A percentile compares a stretch with the other conserved stretches of the same genome.
Evolutionary conservation across 1,284 basidiomycete genomes (phyloP).

Genomic region (Ustilago trichophora): DNA sequence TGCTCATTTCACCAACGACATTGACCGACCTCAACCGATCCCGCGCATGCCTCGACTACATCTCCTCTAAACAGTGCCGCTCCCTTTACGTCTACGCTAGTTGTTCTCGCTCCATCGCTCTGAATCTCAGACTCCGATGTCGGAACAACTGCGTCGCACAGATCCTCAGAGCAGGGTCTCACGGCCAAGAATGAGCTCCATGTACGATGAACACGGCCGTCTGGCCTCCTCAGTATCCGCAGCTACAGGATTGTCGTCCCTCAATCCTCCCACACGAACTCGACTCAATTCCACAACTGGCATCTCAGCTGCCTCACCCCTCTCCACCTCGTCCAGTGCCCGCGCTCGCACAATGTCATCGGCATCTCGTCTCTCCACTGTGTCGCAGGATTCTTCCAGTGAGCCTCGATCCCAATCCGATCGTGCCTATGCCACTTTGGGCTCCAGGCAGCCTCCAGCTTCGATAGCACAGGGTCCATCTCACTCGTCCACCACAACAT

Average conservation of each 20-base stretch:
- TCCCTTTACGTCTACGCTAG: slow-evolving; percentile 1
- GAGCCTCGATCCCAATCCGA: slow-evolving; percentile 9
- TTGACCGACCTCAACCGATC: neutral
- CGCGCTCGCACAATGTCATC: slow-evolving; percentile 36
- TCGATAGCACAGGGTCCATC: slow-evolving; percentile 6
- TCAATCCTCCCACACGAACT: slow-evolving; percentile 8
- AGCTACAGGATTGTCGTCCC: slow-evolving; percentile 2
- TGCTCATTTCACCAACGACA: too few relatives aligned
- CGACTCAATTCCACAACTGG: slow-evolving; percentile 31
- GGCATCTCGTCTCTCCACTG: slow-evolving; percentile 10
- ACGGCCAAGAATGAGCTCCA: slow-evolving; percentile 21
- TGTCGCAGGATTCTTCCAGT: slow-evolving; percentile 4
- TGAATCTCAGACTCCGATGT: slow-evolving; percentile 7
- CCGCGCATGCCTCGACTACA: slow-evolving; percentile 11
- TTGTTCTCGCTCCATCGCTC: slow-evolving; percentile 4
- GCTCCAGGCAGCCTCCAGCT: slow-evolving; percentile 10
- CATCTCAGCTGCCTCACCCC: slow-evolving; percentile 10
- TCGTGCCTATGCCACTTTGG: slow-evolving; percentile 22
- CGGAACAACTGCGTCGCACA: slow-evolving; percentile 20
- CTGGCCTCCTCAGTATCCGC: slow-evolving; percentile 13
- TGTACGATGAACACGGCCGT: slow-evolving; percentile 20
- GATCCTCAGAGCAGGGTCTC: slow-evolving; percentile 15
- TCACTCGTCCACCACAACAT: slow-evolving; percentile 3
- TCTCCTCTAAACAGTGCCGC: neutral
- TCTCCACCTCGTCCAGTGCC: slow-evolving; percentile 9